Evolutionary conservation across 345 rosid species (phyloP).

Genomic region (Salix exigua): DNA sequence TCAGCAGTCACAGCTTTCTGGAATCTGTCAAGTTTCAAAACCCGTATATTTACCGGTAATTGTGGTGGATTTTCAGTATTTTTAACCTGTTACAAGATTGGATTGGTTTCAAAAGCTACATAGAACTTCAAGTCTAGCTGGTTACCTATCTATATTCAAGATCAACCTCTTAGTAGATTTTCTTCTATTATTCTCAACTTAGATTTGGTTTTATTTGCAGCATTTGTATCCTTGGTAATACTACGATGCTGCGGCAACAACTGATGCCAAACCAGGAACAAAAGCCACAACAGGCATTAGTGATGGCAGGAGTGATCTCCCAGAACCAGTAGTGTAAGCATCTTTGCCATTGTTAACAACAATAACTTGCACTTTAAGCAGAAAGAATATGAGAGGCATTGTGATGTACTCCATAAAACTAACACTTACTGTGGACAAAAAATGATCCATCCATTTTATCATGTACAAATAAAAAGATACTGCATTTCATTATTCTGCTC

Average conservation of each 20-base stretch:
- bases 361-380: background rate
- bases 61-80: background rate
- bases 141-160: too few relatives aligned
- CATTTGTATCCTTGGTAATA: slow-evolving; percentile 68
- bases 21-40: slow-evolving; percentile 77
- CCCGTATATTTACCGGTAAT: slow-evolving; percentile 73
- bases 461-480: background rate
- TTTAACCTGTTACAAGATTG: background rate
- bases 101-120: background rate
- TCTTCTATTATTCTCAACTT: background rate
- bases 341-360: background rate
- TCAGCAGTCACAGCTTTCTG: slow-evolving; percentile 76
- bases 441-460: background rate
- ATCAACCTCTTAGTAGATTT: too few relatives aligned
- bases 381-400: background rate
- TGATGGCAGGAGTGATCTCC: background rate
- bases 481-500: background rate
- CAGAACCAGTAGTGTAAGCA: background rate
- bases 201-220: slow-evolving; percentile 37
- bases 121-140: background rate
- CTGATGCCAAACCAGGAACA: slow-evolving; percentile 24
- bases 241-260: slow-evolving; percentile 57
- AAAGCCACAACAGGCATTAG: slow-evolving; percentile 1
- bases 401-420: background rate
- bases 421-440: background rate